Evolutionary conservation across 2,329 filamentous ascomycete genomes (phyloP), one percentile per base, ranked within the genome.

Genomic region (Epichloe gansuensis): DNA sequence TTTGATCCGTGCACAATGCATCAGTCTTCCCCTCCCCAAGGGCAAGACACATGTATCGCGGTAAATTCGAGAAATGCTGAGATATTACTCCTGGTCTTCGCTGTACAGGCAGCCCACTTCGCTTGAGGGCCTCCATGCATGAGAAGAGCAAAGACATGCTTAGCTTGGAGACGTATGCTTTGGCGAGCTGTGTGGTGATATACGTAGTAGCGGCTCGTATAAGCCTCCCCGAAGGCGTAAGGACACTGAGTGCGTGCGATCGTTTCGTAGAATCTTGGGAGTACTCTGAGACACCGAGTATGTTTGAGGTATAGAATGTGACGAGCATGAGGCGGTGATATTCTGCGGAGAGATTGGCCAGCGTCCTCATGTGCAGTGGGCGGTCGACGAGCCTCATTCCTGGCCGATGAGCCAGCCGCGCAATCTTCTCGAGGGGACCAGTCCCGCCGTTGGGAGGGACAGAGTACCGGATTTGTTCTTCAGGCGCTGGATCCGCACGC

Each of bases 1-100:
- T 55, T 15, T n/a, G n/a, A 55, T 77, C 76, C 1, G 70, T 72
- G 4, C 80, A 79, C 52, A 89, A 71, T 5, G 89, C 82, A 59
- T 87, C 83, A 0, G 83, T 86, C 0, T 85, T 88, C 1, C 85
- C 83, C 64, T 86, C 83, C 82, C 83, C 86, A 48, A 88, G 13
- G 78, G 75, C 49, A 80, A 68, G 3, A 87, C 84, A 7, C 68
- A 72, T 2, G 75, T 78, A 59, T 88, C 85, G 7, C 86, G 76
- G 59, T 81, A 81, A 1, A 88, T 69, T 6, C 82, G 75, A 0
- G 83, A 76, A 3, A 88, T 68, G 60, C 88, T 89, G 53, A 86
- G 69, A 39, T 80, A 75, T 48, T 82, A 75, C 48, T 82, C 80
- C 54, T 81, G 77, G 54, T 80, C 76, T 39, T 76, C 72, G 58